Evolutionary conservation across 129 eudicot genomes (phyloP).

Genomic region (Ambrosia trifida): DNA sequence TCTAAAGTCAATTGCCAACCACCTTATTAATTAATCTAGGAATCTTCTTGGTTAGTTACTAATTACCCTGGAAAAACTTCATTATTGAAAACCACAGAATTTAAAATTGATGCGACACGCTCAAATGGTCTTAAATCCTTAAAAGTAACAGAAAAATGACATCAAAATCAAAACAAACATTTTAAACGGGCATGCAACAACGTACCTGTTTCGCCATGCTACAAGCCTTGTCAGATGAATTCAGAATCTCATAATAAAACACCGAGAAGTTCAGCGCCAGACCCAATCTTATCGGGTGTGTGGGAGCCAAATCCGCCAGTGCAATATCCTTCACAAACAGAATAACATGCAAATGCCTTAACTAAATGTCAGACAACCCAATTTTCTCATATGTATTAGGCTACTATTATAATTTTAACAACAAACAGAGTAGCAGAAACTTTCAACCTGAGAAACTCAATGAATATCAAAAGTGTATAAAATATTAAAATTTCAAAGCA

Average conservation of each 20-base stretch:
- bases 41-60: neutral
- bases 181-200: neutral
- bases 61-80: neutral
- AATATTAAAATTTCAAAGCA: neutral
- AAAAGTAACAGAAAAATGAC: neutral
- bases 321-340: constrained; percentile 67
- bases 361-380: neutral
- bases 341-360: constrained; percentile 1
- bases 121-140: neutral
- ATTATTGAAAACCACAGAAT: neutral
- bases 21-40: neutral
- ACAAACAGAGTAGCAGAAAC: neutral
- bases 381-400: neutral
- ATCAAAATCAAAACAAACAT: neutral
- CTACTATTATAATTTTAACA: neutral
- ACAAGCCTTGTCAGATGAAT: constrained; percentile 22
- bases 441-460: neutral
- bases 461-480: neutral
- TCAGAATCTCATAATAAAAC: constrained; percentile 12
- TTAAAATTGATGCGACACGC: neutral
- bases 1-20: neutral
- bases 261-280: constrained; percentile 6
- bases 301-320: constrained; percentile 34
- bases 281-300: constrained; percentile 3
- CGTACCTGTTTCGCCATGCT: constrained; percentile 24